Evolutionary conservation across 1,284 basidiomycete species (phyloP), one percentile per base, ranked within the genome.

Genomic region (Rhodotorula sp.): DNA sequence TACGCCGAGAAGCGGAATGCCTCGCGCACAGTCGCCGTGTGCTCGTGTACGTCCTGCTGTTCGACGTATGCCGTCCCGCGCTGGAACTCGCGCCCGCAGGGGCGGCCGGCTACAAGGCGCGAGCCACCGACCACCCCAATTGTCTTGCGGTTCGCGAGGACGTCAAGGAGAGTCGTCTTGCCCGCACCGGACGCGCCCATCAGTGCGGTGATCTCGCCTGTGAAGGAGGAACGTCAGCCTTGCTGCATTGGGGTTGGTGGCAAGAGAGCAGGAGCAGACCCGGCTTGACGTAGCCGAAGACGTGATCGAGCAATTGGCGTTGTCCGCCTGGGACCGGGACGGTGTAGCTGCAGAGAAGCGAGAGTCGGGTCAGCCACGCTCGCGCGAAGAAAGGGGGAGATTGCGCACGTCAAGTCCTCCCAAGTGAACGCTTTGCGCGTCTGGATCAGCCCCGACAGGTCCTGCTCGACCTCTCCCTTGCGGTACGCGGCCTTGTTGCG

Each of bases 1-100:
- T 88, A 84, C 0, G 92, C 93, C 17, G 90, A 91, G 83, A 95
- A 93, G 34, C 87, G 82, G 0, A 96, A 82, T 0, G 93, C 90
- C 79, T 96, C 92, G 41, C 91, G 86, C 15, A 96, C 92, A 13
- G 89, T 82, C 66, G 73, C 70, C 58, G 79, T 81, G 62, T 76
- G 70, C 60, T 78, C 77, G 77, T 81, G 56, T 3, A 58, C 53
- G 55, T 70, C 71, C 17, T 39, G 56, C 44, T 57, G 56, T 27
- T 57, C 66, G 41, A 55, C 59, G 59, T 67, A 62, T 15, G 50
- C 73, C 84, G 87, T 89, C 70, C 89, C 87, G 1, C 87, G 85
- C 76, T 89, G 88, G 85, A 94, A 94, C 74, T 91, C 89, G 19
- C 82, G 75, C 3, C 90, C 90, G 48, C 90, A 84, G 12, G 84